A percentile compares a stretch with the other conserved stretches of the same genome.
Evolutionary conservation across 2,329 filamentous ascomycete species (phyloP).

Genomic region (Alternaria triticina): DNA sequence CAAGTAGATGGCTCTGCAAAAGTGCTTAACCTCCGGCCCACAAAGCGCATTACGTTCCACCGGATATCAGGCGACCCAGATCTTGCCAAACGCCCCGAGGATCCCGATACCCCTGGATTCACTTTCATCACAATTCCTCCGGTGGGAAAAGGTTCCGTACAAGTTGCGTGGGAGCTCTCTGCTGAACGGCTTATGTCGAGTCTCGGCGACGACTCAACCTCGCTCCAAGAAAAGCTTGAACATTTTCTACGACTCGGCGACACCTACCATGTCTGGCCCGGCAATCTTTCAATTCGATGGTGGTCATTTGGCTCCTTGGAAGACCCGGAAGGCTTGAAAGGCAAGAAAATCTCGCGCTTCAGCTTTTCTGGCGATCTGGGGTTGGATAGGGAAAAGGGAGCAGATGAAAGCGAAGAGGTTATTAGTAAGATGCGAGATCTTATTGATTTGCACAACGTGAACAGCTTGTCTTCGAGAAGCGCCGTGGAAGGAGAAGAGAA

Average conservation of each 20-base stretch:
- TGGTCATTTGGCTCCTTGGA: constrained; percentile 18
- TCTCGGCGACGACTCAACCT: constrained; percentile 9
- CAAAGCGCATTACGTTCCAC: constrained; percentile 10
- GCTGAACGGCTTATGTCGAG: constrained; percentile 10
- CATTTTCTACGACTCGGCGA: constrained; percentile 14
- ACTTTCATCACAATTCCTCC: constrained; percentile 15
- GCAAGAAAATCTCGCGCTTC: constrained; percentile 15
- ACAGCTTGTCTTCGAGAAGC: constrained; percentile 4
- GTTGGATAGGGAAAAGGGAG: constrained; percentile 8
- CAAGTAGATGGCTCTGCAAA: constrained; percentile 13
- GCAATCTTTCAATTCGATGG: constrained; percentile 12
- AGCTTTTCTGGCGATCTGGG: constrained; percentile 12
- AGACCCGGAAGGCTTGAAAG: constrained; percentile 13
- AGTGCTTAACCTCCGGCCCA: constrained; percentile 14
- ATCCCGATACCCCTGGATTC: constrained; percentile 15
- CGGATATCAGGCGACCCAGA: constrained; percentile 15
- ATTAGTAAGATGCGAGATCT: constrained; percentile 4
- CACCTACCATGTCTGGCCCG: constrained; percentile 12
- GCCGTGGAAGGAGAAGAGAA: constrained; percentile 6
- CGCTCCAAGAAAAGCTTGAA: constrained; percentile 13
- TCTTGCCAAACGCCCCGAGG: constrained; percentile 10
- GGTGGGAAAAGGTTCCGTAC: constrained; percentile 9
- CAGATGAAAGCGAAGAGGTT: constrained; percentile 7
- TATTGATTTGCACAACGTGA: constrained; percentile 5
- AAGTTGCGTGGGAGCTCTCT: constrained; percentile 13